Percentiles rank a stretch among this genome's conserved stretches.
Evolutionary conservation across 208 protist species (phyloP).

Genomic region (Leishmania tarentolae): DNA sequence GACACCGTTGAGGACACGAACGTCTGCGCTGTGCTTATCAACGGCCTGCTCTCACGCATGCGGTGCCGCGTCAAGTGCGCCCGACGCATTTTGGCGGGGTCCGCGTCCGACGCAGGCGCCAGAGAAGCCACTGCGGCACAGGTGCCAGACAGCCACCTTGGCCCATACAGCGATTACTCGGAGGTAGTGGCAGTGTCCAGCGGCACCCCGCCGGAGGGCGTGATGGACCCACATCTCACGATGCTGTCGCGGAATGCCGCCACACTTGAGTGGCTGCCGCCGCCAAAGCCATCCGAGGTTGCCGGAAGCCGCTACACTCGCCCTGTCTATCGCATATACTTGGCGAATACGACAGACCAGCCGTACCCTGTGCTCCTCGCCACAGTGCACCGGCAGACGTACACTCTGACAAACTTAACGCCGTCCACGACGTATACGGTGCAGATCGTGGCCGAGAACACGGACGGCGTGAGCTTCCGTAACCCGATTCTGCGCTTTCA

Average conservation of each 20-base stretch:
- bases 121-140: neutral
- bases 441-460: constrained; percentile 83
- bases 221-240: constrained; percentile 56
- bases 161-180: constrained; percentile 78
- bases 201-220: constrained; percentile 82
- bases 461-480: constrained; percentile 79
- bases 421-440: constrained; percentile 81
- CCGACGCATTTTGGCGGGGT: constrained; percentile 11
- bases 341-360: constrained; percentile 46
- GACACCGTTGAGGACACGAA: constrained; percentile 68
- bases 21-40: constrained; percentile 70
- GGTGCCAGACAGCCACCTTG: constrained; percentile 1
- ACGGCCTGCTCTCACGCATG: constrained; percentile 55
- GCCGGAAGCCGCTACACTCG: constrained; percentile 32
- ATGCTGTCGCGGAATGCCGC: constrained; percentile 59
- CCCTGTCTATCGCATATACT: constrained; percentile 67
- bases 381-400: constrained; percentile 36
- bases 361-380: constrained; percentile 41
- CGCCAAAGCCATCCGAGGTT: constrained; percentile 33
- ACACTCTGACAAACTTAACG: constrained; percentile 59
- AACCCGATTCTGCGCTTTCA: constrained; percentile 81
- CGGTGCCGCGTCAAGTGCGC: constrained; percentile 84
- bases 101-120: neutral
- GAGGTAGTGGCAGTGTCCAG: constrained; percentile 67
- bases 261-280: constrained; percentile 72